Evolutionary conservation across 495 filamentous ascomycete species (phyloP).

Genomic region (Aspergillus affinis): DNA sequence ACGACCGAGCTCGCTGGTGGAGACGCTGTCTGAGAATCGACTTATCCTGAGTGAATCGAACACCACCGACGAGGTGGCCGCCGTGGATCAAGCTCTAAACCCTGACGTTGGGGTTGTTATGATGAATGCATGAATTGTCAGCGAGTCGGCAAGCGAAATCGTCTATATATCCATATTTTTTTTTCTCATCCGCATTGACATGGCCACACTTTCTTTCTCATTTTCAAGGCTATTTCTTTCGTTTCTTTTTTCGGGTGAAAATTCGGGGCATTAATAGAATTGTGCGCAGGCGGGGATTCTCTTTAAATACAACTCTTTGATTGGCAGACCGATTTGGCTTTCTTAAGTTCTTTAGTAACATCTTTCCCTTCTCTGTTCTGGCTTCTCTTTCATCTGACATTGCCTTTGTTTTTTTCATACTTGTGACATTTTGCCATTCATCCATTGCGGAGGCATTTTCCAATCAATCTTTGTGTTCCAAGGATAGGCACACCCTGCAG

Average conservation of each 20-base stretch:
- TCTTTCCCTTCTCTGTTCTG: neutral
- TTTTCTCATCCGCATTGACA: neutral
- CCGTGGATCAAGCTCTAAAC: conserved; percentile 26
- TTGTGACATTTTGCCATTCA: neutral
- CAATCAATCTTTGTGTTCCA: neutral
- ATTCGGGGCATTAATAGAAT: conserved; percentile 21
- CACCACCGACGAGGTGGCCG: conserved; percentile 18
- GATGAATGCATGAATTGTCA: conserved; percentile 39
- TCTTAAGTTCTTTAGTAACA: neutral
- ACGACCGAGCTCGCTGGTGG: conserved; percentile 35
- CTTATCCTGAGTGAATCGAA: conserved; percentile 34
- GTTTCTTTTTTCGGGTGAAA: conserved; percentile 16
- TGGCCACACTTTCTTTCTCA: neutral
- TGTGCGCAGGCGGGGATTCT: conserved; percentile 20
- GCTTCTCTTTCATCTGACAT: neutral
- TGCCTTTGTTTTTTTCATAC: neutral
- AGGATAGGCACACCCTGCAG: neutral
- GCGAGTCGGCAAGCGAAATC: conserved; percentile 1
- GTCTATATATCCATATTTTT: conserved; percentile 7
- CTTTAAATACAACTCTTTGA: conserved; percentile 20
- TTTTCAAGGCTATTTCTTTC: neutral
- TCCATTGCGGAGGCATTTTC: neutral
- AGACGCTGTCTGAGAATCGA: conserved; percentile 41
- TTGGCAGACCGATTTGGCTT: conserved; percentile 7
- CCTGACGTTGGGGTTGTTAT: conserved; percentile 38